phyloP scores from a whole-genome alignment of 352 stramenopile genomes.

The Phytophthora uliginosa region DNA sequence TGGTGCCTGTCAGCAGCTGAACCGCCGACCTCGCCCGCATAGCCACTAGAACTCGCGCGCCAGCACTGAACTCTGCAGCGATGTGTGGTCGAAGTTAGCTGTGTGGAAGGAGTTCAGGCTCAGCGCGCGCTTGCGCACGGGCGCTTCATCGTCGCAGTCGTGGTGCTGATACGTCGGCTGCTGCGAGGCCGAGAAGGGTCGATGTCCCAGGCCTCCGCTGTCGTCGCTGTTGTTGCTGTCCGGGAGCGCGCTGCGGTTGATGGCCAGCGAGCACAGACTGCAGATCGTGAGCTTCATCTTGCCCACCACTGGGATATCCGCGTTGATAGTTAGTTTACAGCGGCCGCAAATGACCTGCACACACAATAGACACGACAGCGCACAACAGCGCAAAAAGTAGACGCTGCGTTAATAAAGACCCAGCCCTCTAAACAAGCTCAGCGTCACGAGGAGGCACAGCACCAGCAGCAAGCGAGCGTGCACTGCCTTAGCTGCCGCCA shows the following conservation, averaged over 20 bases:
- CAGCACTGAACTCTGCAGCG: constrained; percentile 52
- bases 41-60: constrained; percentile 51
- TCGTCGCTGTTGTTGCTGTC: constrained; percentile 57
- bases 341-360: constrained; percentile 70
- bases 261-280: constrained; percentile 77
- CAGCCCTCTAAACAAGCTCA: constrained; percentile 7
- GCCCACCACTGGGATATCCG: constrained; percentile 85
- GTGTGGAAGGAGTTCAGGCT: constrained; percentile 88
- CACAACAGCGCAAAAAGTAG: background rate
- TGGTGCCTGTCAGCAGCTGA: background rate
- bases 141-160: constrained; percentile 39
- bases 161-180: constrained; percentile 40
- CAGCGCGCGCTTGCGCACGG: constrained; percentile 53
- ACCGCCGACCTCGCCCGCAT: background rate
- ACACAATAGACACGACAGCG: constrained; percentile 24
- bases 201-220: constrained; percentile 40
- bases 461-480: constrained; percentile 6
- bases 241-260: constrained; percentile 73
- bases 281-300: constrained; percentile 92
- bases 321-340: constrained; percentile 81
- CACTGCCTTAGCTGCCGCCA: background rate
- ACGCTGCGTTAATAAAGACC: constrained; percentile 23
- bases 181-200: constrained; percentile 59
- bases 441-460: constrained; percentile 5
- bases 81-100: constrained; percentile 84